Evolutionary conservation across 495 filamentous ascomycete genomes (phyloP).

Genomic region (Aspergillus biplanus): DNA sequence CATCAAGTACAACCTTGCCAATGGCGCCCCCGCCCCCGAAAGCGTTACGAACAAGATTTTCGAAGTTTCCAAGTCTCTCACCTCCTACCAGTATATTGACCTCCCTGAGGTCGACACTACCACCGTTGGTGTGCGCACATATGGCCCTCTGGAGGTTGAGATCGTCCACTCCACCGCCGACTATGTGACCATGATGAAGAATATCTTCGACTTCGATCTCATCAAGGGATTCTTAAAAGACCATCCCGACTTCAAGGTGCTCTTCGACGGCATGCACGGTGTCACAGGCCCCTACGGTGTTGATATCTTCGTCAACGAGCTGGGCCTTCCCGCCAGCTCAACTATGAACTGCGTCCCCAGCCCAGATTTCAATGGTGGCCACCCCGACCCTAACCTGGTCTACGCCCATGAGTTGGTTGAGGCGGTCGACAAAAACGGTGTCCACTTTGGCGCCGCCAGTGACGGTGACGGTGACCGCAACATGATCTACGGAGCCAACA

Average conservation of each 20-base stretch:
- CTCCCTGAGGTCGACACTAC: constrained; percentile 85
- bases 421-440: constrained; percentile 84
- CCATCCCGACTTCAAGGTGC: constrained; percentile 91
- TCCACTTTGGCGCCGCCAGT: constrained; percentile 94
- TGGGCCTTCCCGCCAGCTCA: constrained; percentile 74
- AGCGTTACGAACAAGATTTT: constrained; percentile 97
- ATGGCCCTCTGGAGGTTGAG: constrained; percentile 88
- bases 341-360: constrained; percentile 92
- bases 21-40: constrained; percentile 94
- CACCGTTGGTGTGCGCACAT: constrained; percentile 79
- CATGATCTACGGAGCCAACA: constrained; percentile 98
- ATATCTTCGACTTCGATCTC: constrained; percentile 95
- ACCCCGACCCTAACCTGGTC: constrained; percentile 98
- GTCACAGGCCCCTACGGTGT: constrained; percentile 95
- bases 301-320: constrained; percentile 91
- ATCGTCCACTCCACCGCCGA: constrained; percentile 89
- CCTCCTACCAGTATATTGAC: constrained; percentile 87
- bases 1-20: constrained; percentile 98
- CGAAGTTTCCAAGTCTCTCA: constrained; percentile 83
- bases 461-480: constrained; percentile 98
- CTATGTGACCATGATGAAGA: constrained; percentile 93
- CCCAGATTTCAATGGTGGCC: constrained; percentile 94
- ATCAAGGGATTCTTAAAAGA: constrained; percentile 88
- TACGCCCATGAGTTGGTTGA: constrained; percentile 96
- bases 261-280: constrained; percentile 93